phyloP scores from a whole-genome alignment of 441 rosid genomes.

The Dalechampia spathulata region DNA sequence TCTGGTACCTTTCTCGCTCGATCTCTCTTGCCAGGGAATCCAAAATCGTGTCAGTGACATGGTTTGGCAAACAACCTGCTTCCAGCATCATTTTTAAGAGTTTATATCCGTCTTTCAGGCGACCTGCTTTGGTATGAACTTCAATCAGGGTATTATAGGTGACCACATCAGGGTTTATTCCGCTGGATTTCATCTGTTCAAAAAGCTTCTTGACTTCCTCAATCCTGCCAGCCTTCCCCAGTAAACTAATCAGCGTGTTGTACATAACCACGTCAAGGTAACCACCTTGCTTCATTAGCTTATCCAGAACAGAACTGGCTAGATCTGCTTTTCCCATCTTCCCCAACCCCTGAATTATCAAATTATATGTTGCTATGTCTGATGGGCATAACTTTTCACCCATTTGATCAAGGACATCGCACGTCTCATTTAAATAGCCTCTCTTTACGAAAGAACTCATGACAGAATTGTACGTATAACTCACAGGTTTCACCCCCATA shows the following conservation, averaged over 20 bases:
- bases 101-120: constrained; percentile 59
- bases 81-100: constrained; percentile 69
- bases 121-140: constrained; percentile 76
- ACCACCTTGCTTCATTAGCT: constrained; percentile 65
- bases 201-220: constrained; percentile 62
- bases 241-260: constrained; percentile 69
- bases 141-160: constrained; percentile 74
- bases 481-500: constrained; percentile 52
- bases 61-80: constrained; percentile 67
- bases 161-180: constrained; percentile 74
- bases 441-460: constrained; percentile 83
- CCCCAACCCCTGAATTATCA: constrained; percentile 75
- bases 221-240: constrained; percentile 68
- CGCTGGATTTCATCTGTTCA: constrained; percentile 61
- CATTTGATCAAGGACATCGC: constrained; percentile 62
- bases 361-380: constrained; percentile 74
- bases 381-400: constrained; percentile 51
- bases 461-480: constrained; percentile 73
- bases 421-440: constrained; percentile 66
- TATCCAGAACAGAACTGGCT: constrained; percentile 60
- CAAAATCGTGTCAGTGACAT: constrained; percentile 73
- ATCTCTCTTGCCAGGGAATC: constrained; percentile 75
- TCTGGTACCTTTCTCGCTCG: constrained; percentile 50
- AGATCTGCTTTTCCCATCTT: constrained; percentile 82
- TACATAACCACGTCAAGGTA: constrained; percentile 80